Base-by-base conservation (phyloP, 495 filamentous ascomycete genomes). In the Physcia stellaris region DNA sequence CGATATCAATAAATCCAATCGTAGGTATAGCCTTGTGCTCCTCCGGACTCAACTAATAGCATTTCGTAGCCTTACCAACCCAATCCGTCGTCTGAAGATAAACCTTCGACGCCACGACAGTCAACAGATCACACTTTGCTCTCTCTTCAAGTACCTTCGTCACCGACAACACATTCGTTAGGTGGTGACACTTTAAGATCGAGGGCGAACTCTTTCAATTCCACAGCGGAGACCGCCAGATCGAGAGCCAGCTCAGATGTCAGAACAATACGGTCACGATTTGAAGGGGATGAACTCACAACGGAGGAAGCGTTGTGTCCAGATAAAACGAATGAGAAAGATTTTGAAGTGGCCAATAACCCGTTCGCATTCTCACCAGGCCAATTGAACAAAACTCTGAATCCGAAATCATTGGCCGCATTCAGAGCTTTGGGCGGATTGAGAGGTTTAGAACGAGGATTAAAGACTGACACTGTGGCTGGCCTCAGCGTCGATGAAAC, bases 321-420 rank as follows among this genome's bases (percentile, higher is more conserved):
- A 0, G 80, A 86, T 54, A 68, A 69, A 35, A 73, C 71, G 6
- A 68, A 66, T 41, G 75, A 79, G 40, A 57, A 57, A 7, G 77
- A 80, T 47, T 85, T 83, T 53, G 45, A 68, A 13, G 70, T 80
- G 3, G 56, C 67, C 11, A 59, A 83, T 40, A 85, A 80, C 46
- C 72, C 71, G 2, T 86, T 85, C 48, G 79, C 77, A 26, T 85
- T 75, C 47, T 75, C 67, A 7, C 72, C 78, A 0, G 80, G 81
- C 6, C 70, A 80, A 51, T 59, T 86, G 32, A 77, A 75, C 50
- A 86, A 85, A 49, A 68, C 83, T 60, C 64, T 80, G 24, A 77
- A 82, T 45, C 81, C 81, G 7, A 86, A 86, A 56, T 83, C 70
- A 35, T 55, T 84, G 12, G 64, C 78, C 15, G 80, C 80, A 5